Evolutionary conservation across 495 filamentous ascomycete species (phyloP), one percentile per base, ranked within the genome.

Genomic region (Penicillium bialowiezense): DNA sequence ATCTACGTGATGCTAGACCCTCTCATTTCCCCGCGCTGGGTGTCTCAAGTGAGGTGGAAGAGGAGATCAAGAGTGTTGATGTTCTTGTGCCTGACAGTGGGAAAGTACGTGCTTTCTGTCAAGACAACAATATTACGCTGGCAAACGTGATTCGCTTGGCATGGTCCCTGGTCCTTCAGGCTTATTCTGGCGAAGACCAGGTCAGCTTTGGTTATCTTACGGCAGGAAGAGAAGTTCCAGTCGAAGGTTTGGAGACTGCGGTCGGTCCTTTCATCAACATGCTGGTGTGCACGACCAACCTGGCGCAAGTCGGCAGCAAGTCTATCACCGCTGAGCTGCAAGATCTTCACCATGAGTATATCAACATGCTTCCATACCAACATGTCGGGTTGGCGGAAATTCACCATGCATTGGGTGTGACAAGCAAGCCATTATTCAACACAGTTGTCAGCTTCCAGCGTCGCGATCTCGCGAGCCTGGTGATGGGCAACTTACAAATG

Each of bases 401-500:
- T 1, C 15, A 5, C 2, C 35, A 38, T 18, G 6, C 7, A 20
- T 9, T 38, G 2, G 7, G 18, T 7, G 15, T 20, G 12, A 9
- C 17, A 7, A 7, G 35, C 17, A 15, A 20, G 15, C 15, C 1
- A 9, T 9, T 38, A 9, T 38, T 38, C 12, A 38, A 38, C 35
- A 8, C 35, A 7, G 17, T 38, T 8, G 5, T 38, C 5, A 19
- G 12, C 17, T 3, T 58, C 72, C 18, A 70, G 73, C 47, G 3
- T 28, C 24, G 24, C 5, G 5, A 9, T 9, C 4, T 4, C 4
- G 24, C 5, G 5, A 28, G 4, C 9, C 5, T 9, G 9, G 24
- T 5, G 24, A 28, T 28, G 4, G 24, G 5, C 24, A 4, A 4
- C 24, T 28, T 9, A 28, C 9, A 4, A 28, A 28, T 9, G n/a